phyloP scores from a whole-genome alignment of 306 rosid species.

The Ormosia semicastrata region DNA sequence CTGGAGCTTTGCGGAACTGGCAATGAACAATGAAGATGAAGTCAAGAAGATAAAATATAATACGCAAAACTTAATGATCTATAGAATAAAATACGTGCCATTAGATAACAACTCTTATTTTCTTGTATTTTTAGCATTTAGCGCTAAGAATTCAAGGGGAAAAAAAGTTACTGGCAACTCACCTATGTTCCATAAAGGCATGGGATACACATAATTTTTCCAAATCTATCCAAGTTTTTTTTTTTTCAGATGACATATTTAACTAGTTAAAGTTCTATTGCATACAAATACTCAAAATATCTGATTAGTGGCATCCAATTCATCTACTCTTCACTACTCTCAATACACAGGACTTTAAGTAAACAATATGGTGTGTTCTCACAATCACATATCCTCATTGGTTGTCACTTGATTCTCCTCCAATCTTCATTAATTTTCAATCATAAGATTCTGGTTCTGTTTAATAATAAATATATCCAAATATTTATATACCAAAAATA shows the following conservation, averaged over 20 bases:
- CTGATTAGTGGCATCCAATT: not conserved
- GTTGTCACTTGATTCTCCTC: not conserved
- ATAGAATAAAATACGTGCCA: not conserved
- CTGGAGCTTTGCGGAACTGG: constrained; percentile 88
- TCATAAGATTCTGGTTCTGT: not conserved
- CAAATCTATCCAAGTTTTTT: not conserved
- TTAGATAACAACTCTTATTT: not conserved
- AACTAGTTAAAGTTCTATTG: not conserved
- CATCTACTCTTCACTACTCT: not conserved
- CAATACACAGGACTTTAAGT: not conserved
- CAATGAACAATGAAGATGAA: constrained; percentile 7
- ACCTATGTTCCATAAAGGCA: not conserved
- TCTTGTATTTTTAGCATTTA: not conserved
- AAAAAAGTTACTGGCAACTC: not conserved
- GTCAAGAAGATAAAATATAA: not conserved
- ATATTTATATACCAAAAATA: not conserved
- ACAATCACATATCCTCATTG: not conserved
- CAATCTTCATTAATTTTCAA: not conserved
- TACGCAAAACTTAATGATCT: not conserved
- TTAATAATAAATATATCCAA: not conserved
- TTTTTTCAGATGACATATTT: not conserved
- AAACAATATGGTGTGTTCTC: not conserved
- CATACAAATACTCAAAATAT: not conserved
- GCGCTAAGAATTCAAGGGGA: not conserved
- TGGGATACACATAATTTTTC: not conserved